Conservation (phyloP, 2,329 filamentous ascomycete genomes). For the Fusarium bulbicola region DNA sequence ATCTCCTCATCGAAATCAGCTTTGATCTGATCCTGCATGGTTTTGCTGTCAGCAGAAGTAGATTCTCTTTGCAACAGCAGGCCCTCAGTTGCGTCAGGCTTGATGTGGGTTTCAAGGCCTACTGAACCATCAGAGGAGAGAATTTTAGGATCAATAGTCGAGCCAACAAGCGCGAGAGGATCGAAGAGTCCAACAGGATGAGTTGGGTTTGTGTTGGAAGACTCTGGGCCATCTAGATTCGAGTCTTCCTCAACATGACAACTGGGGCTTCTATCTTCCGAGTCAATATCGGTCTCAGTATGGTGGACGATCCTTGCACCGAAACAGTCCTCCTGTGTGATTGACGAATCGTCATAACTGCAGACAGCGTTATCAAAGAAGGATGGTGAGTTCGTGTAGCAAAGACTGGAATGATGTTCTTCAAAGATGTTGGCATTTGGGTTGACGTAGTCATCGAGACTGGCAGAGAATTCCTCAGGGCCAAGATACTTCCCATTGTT, state of each 20-base stretch:
- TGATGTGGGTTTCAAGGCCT: neutral
- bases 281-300: neutral
- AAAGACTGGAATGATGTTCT: neutral
- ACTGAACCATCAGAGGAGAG: neutral
- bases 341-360: neutral
- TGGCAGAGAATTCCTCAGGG: neutral
- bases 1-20: neutral
- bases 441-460: neutral
- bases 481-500: neutral
- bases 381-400: neutral
- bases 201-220: neutral
- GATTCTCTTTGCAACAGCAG: neutral
- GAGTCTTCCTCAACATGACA: neutral
- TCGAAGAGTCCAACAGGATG: neutral
- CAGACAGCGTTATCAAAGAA: neutral
- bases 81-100: neutral
- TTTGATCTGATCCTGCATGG: neutral
- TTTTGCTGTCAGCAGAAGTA: neutral
- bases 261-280: neutral
- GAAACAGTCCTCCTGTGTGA: neutral
- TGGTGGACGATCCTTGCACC: neutral
- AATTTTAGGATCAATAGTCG: neutral
- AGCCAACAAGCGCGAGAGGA: neutral
- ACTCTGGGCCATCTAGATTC: neutral
- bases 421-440: too few relatives aligned